Evolutionary conservation across 371 early-diverging fungal species (phyloP).

Genomic region (Mucor velutinosus): DNA sequence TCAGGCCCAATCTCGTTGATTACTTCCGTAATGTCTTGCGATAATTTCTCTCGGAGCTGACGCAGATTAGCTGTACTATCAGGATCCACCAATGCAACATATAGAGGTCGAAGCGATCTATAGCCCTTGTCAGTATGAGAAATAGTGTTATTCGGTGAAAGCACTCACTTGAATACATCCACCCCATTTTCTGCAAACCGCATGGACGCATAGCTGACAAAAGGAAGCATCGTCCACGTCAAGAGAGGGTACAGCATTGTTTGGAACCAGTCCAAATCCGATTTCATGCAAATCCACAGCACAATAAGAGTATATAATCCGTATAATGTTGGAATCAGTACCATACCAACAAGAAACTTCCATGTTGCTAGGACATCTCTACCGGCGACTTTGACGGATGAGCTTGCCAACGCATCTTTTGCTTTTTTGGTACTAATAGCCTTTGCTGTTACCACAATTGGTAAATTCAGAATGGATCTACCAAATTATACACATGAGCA

Average conservation of each 20-base stretch:
- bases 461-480: slow-evolving; percentile 78
- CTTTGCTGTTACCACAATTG: slow-evolving; percentile 75
- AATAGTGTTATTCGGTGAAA: neutral
- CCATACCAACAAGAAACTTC: slow-evolving; percentile 90
- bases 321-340: slow-evolving; percentile 77
- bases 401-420: slow-evolving; percentile 84
- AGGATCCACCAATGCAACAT: slow-evolving; percentile 69
- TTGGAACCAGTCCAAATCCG: slow-evolving; percentile 32
- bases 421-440: slow-evolving; percentile 79
- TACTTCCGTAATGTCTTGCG: slow-evolving; percentile 74
- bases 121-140: neutral
- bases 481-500: neutral
- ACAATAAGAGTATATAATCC: slow-evolving; percentile 68
- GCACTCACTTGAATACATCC: slow-evolving; percentile 74
- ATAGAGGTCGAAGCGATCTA: slow-evolving; percentile 84
- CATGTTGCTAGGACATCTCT: slow-evolving; percentile 96
- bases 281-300: slow-evolving; percentile 47
- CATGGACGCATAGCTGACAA: slow-evolving; percentile 81
- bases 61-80: slow-evolving; percentile 61
- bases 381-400: slow-evolving; percentile 92
- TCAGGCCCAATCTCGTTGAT: slow-evolving; percentile 89
- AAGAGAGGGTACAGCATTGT: slow-evolving; percentile 50
- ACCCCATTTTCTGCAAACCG: slow-evolving; percentile 88
- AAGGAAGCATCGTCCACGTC: slow-evolving; percentile 65
- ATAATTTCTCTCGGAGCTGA: slow-evolving; percentile 72